Conservation (phyloP, 2,329 filamentous ascomycete genomes). For the Sphaceloma murrayae region DNA sequence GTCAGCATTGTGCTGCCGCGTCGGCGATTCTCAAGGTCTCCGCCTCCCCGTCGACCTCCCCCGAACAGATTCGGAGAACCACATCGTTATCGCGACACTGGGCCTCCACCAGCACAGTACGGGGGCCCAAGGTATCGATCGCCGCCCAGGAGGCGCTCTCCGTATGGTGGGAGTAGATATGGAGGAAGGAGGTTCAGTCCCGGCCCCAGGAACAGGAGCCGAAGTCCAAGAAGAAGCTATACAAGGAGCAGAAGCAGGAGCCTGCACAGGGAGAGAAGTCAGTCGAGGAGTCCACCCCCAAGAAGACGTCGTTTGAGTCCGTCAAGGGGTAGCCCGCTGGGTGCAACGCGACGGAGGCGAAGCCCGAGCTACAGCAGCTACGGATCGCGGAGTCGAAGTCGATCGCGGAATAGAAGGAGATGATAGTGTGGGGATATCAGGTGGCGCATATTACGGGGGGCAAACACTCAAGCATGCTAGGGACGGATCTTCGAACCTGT, state of each 20-base stretch:
- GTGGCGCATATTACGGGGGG: no score
- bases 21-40: conserved; percentile 70
- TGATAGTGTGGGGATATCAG: not conserved
- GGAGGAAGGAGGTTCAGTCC: conserved; percentile 29
- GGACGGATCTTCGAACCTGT: no score
- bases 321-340: no score
- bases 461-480: no score
- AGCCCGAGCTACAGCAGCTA: conserved; percentile 30
- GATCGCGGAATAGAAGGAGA: conserved; percentile 30
- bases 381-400: conserved; percentile 26
- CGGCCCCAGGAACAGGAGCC: conserved; percentile 16
- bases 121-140: conserved; percentile 23
- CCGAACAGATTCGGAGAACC: conserved; percentile 40
- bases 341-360: conserved; percentile 24
- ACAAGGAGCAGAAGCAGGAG: conserved; percentile 22
- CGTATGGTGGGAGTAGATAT: conserved; percentile 30
- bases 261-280: conserved; percentile 18
- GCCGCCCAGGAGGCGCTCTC: conserved; percentile 20
- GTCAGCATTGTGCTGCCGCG: conserved; percentile 83
- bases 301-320: conserved; percentile 19
- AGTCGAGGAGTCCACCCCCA: conserved; percentile 23
- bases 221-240: conserved; percentile 21
- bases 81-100: conserved; percentile 25
- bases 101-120: conserved; percentile 28
- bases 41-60: conserved; percentile 58